Conservation (phyloP, 1,139 yeast species). For the Sugiyamaella novakii region DNA sequence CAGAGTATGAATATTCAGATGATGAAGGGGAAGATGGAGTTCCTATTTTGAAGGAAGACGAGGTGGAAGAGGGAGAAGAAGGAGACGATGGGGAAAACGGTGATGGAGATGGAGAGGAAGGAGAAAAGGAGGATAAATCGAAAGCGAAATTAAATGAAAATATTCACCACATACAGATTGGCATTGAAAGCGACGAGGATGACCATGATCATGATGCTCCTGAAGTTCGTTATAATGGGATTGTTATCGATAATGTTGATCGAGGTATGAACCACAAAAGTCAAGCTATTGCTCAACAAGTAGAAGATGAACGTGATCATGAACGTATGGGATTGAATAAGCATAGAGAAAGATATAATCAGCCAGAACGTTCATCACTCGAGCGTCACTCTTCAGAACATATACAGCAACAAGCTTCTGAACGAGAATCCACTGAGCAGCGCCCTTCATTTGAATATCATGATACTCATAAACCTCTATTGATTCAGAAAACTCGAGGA, state of each 20-base stretch:
- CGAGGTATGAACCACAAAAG: background rate
- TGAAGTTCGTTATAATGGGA: conserved; percentile 8
- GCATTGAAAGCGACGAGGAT: background rate
- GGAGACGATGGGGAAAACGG: too few species aligned
- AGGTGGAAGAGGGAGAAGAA: conserved; percentile 33
- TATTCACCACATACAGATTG: background rate
- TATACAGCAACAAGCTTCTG: background rate
- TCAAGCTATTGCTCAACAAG: background rate
- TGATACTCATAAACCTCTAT: conserved; percentile 8
- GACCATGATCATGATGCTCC: conserved; percentile 3
- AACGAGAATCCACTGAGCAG: background rate
- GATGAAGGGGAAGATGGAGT: conserved; percentile 33
- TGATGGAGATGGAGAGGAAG: too few species aligned
- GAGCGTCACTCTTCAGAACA: conserved; percentile 1
- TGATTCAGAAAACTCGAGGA: conserved; percentile 14
- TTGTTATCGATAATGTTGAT: conserved; percentile 8
- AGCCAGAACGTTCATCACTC: too few species aligned
- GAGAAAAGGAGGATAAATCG: too few species aligned
- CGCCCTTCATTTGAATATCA: background rate
- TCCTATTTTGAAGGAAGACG: conserved; percentile 36
- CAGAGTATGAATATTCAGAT: conserved; percentile 38
- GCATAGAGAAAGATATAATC: too few species aligned
- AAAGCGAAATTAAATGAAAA: too few species aligned
- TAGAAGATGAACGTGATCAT: background rate
- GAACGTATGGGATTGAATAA: too few species aligned